Percentiles rank a stretch among this genome's conserved stretches.
Evolutionary conservation across 352 stramenopile genomes (phyloP).

Genomic region (Thraustochytrium sp.): DNA sequence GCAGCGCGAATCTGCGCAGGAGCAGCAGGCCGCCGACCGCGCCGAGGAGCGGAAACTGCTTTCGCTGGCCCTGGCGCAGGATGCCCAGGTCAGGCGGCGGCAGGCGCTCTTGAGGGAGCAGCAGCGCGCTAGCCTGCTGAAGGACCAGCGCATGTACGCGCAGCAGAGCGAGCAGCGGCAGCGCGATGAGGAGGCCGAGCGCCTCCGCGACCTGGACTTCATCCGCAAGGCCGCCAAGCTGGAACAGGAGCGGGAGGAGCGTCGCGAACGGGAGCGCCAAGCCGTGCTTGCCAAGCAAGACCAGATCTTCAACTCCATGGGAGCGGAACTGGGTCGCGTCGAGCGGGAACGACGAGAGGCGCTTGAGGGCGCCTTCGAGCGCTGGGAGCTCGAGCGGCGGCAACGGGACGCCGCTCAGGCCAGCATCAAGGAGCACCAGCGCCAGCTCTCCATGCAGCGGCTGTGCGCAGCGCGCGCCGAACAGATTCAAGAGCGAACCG

Average conservation of each 20-base stretch:
- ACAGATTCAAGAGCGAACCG: neutral
- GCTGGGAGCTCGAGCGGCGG: neutral
- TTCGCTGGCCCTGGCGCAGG: neutral
- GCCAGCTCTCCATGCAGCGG: neutral
- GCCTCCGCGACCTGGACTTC: neutral
- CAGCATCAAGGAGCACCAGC: neutral
- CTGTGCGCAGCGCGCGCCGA: neutral
- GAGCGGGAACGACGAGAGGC: neutral
- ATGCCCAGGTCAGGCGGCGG: neutral
- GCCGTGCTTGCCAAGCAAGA: slow-evolving; percentile 9
- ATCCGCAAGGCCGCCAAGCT: neutral
- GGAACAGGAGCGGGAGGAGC: neutral
- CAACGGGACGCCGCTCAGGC: neutral
- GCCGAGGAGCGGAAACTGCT: neutral
- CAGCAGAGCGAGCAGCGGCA: neutral
- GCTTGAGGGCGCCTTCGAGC: slow-evolving; percentile 14
- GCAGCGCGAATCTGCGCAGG: neutral
- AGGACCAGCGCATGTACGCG: neutral
- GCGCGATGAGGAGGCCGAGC: neutral
- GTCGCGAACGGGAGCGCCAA: neutral
- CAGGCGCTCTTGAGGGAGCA: neutral
- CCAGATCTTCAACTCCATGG: neutral
- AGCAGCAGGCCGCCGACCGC: neutral
- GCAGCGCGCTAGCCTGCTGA: neutral
- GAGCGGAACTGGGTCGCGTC: neutral